phyloP scores from a whole-genome alignment of 2,329 filamentous ascomycete genomes.

The Venturia effusa region DNA sequence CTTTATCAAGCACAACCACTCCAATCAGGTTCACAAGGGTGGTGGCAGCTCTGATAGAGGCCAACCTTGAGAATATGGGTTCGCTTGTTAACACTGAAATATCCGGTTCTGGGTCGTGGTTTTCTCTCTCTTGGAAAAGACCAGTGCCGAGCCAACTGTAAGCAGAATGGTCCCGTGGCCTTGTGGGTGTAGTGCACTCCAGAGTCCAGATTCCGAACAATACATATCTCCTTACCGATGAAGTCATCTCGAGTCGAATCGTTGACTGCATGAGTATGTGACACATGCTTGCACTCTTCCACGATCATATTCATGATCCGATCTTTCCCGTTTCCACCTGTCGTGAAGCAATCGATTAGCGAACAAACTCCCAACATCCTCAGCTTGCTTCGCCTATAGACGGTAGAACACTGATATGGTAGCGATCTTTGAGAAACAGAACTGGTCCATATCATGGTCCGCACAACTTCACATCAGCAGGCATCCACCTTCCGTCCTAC shows the following conservation, averaged over 20 bases:
- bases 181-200: background rate
- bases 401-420: background rate
- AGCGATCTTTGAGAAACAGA: background rate
- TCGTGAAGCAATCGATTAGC: background rate
- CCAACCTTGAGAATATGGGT: background rate
- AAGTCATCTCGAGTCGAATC: background rate
- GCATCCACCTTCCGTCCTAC: constrained; percentile 24
- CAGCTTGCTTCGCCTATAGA: background rate
- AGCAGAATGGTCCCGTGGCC: background rate
- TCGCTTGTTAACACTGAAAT: background rate
- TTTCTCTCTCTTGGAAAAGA: background rate
- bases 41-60: no score
- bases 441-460: background rate
- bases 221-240: background rate
- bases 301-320: background rate
- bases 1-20: no score
- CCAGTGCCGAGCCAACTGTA: background rate
- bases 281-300: background rate
- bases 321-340: background rate
- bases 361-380: no score
- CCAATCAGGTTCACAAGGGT: no score
- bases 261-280: background rate
- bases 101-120: background rate
- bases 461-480: background rate
- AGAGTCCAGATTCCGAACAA: background rate